Evolutionary conservation across 2,329 filamentous ascomycete genomes (phyloP).

Genomic region (Diaporthe caulivora): DNA sequence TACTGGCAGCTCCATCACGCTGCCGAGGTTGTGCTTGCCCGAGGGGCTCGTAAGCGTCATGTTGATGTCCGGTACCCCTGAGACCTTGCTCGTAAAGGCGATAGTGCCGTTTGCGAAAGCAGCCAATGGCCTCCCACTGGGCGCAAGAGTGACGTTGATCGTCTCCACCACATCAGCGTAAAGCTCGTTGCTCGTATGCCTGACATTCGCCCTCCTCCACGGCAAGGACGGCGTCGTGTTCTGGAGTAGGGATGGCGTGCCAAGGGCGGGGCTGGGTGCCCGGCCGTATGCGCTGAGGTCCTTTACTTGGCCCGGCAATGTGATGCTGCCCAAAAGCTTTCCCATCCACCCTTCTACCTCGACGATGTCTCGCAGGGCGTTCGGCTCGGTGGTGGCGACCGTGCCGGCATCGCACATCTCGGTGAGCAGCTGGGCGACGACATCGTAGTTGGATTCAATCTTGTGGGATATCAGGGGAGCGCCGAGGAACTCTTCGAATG

Average conservation of each 20-base stretch:
- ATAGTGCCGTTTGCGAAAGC: constrained; percentile 93
- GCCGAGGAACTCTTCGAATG: constrained; percentile 93
- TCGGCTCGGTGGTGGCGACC: constrained; percentile 92
- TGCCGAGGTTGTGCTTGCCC: constrained; percentile 80
- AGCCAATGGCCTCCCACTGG: constrained; percentile 87
- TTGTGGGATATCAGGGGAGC: constrained; percentile 87
- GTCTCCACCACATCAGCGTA: constrained; percentile 97
- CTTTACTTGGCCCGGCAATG: constrained; percentile 71
- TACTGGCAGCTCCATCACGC: constrained; percentile 86
- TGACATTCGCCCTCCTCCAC: constrained; percentile 91
- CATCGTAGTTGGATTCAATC: constrained; percentile 91
- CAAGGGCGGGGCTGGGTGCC: constrained; percentile 29
- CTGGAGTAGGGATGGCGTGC: constrained; percentile 29
- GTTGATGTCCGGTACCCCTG: constrained; percentile 91
- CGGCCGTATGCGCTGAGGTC: constrained; percentile 38
- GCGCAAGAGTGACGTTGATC: constrained; percentile 87
- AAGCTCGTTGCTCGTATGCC: constrained; percentile 96
- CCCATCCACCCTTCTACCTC: constrained; percentile 93
- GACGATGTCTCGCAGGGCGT: constrained; percentile 90
- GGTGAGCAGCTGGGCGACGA: constrained; percentile 89
- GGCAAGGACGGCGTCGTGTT: constrained; percentile 72
- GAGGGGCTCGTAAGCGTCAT: constrained; percentile 84
- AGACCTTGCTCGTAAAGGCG: constrained; percentile 94
- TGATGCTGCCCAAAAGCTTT: constrained; percentile 89
- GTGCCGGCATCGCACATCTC: constrained; percentile 97